Conservation (phyloP, 352 stramenopile species). For the Globisporangium orthogonon region DNA sequence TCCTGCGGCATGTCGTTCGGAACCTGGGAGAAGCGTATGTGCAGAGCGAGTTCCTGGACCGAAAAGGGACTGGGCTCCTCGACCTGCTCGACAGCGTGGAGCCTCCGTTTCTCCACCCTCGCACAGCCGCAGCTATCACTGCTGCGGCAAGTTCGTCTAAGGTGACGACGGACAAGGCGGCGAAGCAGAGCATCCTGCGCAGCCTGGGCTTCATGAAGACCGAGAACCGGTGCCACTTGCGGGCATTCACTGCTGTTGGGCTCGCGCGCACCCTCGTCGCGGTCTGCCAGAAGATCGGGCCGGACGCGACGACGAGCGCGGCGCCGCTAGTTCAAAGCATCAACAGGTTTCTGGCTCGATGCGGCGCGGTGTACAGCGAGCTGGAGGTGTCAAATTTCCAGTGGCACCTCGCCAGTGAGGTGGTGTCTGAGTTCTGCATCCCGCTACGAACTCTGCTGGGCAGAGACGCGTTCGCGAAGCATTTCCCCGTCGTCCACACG, state of each 20-base stretch:
- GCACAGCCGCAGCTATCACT: conserved; percentile 43
- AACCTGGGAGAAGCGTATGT: conserved; percentile 41
- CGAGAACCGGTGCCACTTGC: conserved; percentile 36
- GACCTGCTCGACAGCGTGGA: conserved; percentile 45
- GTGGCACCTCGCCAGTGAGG: conserved; percentile 66
- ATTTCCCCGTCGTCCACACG: conserved; percentile 44
- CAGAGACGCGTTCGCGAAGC: conserved; percentile 38
- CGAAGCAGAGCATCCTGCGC: conserved; percentile 36
- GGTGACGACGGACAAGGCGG: conserved; percentile 4
- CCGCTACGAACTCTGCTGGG: conserved; percentile 51
- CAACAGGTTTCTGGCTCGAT: conserved; percentile 59
- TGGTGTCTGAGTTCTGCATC: conserved; percentile 60
- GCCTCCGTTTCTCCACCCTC: conserved; percentile 65
- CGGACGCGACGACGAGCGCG: conserved; percentile 33
- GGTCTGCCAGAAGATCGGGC: conserved; percentile 55
- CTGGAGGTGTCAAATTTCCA: conserved; percentile 77
- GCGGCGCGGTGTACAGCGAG: conserved; percentile 62
- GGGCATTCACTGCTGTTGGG: conserved; percentile 60
- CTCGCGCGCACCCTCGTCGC: conserved; percentile 54
- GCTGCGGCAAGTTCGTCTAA: conserved; percentile 27
- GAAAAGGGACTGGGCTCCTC: conserved; percentile 30
- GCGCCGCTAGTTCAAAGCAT: conserved; percentile 32
- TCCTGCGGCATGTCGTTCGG: conserved; percentile 55
- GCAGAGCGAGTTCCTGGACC: conserved; percentile 43
- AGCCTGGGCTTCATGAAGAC: conserved; percentile 42